Conservation (phyloP, 2,329 filamentous ascomycete species). For the Emmonsiellopsis sp. region DNA sequence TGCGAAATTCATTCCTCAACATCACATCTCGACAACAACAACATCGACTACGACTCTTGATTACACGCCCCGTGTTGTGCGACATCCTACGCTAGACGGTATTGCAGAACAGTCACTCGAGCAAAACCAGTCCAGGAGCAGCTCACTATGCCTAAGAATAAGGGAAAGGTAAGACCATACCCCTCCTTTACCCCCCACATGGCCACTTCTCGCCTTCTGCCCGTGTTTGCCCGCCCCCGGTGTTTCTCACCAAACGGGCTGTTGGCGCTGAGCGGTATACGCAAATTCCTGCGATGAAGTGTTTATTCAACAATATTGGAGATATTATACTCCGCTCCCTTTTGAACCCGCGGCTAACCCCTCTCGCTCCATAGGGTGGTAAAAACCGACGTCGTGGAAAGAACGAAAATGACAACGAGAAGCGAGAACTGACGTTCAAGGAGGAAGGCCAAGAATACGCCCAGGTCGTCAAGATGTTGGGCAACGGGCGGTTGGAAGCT, state of each 20-base stretch:
- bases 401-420: constrained; percentile 99
- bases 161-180: constrained; percentile 74
- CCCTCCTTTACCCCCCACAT: constrained; percentile 16
- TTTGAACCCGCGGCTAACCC: constrained; percentile 16
- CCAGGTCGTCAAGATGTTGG: constrained; percentile 90
- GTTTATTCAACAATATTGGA: not conserved
- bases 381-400: constrained; percentile 98
- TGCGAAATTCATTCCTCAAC: constrained; percentile 13
- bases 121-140: not conserved
- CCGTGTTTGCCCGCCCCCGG: not conserved
- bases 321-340: not conserved
- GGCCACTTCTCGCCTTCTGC: constrained; percentile 7
- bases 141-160: constrained; percentile 89
- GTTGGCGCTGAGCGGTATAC: not conserved
- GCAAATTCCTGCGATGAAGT: not conserved
- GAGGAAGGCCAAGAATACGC: constrained; percentile 92
- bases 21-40: not conserved
- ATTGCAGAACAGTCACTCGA: constrained; percentile 11
- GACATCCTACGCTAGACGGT: constrained; percentile 9
- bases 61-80: not conserved
- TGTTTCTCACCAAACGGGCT: not conserved
- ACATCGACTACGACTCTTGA: not conserved
- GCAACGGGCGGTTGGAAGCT: constrained; percentile 87
- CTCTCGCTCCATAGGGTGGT: constrained; percentile 60
- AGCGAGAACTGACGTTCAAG: constrained; percentile 97